Conservation (phyloP, 768 basidiomycete species). For the Pseudohyphozyma bogoriensis region DNA sequence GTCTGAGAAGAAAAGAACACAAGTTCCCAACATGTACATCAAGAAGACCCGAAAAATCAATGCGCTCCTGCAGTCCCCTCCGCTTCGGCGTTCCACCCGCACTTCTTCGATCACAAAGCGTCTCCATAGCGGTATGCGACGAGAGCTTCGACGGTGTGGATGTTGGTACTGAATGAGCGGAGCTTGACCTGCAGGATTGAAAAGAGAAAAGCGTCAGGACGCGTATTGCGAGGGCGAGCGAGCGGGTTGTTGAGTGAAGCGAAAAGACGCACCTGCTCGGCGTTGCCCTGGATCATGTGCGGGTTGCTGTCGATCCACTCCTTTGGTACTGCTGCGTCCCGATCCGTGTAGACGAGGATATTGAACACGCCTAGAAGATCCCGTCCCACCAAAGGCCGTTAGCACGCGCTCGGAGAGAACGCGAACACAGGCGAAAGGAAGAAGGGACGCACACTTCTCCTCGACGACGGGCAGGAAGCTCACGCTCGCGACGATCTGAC, state of each 20-base stretch:
- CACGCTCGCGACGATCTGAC: constrained; percentile 94
- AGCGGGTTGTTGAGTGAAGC: constrained; percentile 59
- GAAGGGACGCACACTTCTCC: constrained; percentile 51
- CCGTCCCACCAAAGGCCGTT: no score
- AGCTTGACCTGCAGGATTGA: constrained; percentile 56
- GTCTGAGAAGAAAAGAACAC: no score
- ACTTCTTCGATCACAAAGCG: neutral
- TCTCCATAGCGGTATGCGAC: constrained; percentile 58
- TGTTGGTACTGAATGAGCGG: constrained; percentile 90
- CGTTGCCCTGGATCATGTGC: constrained; percentile 43
- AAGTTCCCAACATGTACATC: no score
- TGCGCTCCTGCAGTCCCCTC: no score
- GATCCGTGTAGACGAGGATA: constrained; percentile 87
- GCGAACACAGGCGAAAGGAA: constrained; percentile 31
- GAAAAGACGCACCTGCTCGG: constrained; percentile 50
- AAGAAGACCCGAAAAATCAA: no score
- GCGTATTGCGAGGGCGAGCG: neutral
- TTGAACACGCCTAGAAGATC: constrained; percentile 78
- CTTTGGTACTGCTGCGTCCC: constrained; percentile 82
- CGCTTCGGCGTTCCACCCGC: no score
- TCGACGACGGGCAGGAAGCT: constrained; percentile 93
- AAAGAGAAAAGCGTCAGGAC: neutral
- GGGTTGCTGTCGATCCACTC: constrained; percentile 82
- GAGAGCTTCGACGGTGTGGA: constrained; percentile 96
- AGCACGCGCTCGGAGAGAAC: neutral